phyloP scores from a whole-genome alignment of 306 rosid species.

The Amphicarpaea edgeworthii region DNA sequence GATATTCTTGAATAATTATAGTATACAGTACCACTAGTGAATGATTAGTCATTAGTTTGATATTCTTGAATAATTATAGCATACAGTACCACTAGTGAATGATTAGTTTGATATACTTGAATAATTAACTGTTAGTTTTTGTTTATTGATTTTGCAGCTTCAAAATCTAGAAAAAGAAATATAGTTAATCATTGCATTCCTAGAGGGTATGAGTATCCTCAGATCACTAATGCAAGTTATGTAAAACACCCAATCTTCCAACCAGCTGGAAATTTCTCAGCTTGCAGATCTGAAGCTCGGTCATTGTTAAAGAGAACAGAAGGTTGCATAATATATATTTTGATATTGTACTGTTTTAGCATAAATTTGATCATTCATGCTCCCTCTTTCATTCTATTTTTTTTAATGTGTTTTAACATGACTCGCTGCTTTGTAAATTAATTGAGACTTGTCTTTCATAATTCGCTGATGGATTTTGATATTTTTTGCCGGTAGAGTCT shows the following conservation, averaged over 20 bases:
- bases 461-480: conserved; percentile 1
- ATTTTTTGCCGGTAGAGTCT: background rate
- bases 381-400: background rate
- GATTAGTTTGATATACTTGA: conserved; percentile 8
- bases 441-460: conserved; percentile 8
- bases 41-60: no score
- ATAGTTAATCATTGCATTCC: conserved; percentile 59
- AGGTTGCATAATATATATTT: conserved; percentile 45
- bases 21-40: background rate
- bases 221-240: conserved; percentile 47
- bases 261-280: conserved; percentile 60
- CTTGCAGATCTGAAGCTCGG: conserved; percentile 54
- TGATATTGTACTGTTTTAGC: conserved; percentile 8
- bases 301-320: conserved; percentile 48
- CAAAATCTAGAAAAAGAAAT: conserved; percentile 40
- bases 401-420: conserved; percentile 10
- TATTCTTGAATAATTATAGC: no score
- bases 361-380: conserved; percentile 4
- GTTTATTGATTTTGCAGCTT: conserved; percentile 47
- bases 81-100: background rate
- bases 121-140: background rate
- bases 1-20: no score
- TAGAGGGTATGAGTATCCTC: conserved; percentile 52
- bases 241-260: conserved; percentile 29
- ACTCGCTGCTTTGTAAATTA: background rate